Evolutionary conservation across 257 asterid genomes (phyloP).

Genomic region (Plectranthus barbatus): DNA sequence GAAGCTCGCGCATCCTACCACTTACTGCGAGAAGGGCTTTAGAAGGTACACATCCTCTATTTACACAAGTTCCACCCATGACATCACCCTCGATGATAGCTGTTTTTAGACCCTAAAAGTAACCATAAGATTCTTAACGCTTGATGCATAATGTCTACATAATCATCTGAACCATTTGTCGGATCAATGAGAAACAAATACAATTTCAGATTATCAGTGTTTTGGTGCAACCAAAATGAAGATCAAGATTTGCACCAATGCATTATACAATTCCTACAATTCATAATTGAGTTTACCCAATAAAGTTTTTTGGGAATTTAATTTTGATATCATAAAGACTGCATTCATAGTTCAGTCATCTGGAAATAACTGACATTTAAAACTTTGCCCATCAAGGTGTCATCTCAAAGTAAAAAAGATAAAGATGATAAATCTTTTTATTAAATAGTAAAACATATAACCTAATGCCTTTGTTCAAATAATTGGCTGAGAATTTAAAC

Average conservation of each 20-base stretch:
- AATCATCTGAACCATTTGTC: neutral
- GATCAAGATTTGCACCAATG: neutral
- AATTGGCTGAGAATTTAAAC: neutral
- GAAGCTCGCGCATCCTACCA: conserved; percentile 59
- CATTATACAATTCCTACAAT: neutral
- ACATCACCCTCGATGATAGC: conserved; percentile 82
- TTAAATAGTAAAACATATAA: too few species aligned
- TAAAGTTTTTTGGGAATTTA: neutral
- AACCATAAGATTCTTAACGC: conserved; percentile 3
- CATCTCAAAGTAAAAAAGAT: neutral
- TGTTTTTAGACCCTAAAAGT: conserved; percentile 68
- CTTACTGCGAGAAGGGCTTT: conserved; percentile 61
- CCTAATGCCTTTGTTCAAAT: neutral
- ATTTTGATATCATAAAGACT: neutral
- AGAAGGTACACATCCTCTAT: conserved; percentile 92
- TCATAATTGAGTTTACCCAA: neutral
- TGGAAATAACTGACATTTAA: neutral
- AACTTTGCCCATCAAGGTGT: neutral
- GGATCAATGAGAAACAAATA: neutral
- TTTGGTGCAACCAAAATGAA: neutral
- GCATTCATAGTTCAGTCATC: neutral
- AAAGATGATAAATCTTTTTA: neutral
- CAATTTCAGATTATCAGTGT: neutral
- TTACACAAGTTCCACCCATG: conserved; percentile 85
- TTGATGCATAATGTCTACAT: conserved; percentile 17